A percentile compares a stretch with the other conserved stretches of the same genome.
Evolutionary conservation across 805 yeast genomes (phyloP).

Genomic region (Saccharomycopsis amapae): DNA sequence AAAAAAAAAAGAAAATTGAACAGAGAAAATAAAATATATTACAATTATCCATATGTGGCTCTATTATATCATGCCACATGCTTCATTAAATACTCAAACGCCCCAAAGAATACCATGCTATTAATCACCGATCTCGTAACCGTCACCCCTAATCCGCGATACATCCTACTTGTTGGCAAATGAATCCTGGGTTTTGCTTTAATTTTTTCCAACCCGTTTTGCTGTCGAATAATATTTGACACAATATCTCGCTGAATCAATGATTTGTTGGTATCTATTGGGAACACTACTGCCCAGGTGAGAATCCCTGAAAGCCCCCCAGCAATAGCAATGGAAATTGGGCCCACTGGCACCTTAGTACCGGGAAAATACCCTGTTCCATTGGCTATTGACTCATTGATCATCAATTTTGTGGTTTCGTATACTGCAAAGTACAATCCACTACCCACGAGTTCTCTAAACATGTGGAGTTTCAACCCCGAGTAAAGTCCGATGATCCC

Average conservation of each 20-base stretch:
- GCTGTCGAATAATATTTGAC: conserved; percentile 50
- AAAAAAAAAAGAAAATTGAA: not conserved
- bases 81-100: conserved; percentile 62
- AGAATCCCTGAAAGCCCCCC: conserved; percentile 78
- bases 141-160: conserved; percentile 74
- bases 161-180: conserved; percentile 46
- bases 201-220: conserved; percentile 38
- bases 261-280: conserved; percentile 75
- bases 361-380: conserved; percentile 30
- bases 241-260: conserved; percentile 69
- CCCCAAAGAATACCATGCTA: conserved; percentile 68
- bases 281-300: conserved; percentile 71
- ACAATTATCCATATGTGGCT: not conserved
- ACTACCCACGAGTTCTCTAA: conserved; percentile 64
- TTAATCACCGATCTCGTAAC: conserved; percentile 62
- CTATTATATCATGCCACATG: conserved; percentile 34
- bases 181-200: conserved; percentile 28
- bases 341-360: conserved; percentile 28
- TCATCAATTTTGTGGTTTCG: conserved; percentile 55
- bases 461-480: conserved; percentile 60
- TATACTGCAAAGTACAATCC: conserved; percentile 70
- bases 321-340: conserved; percentile 50
- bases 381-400: conserved; percentile 27
- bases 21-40: not conserved
- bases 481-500: conserved; percentile 65